Evolutionary conservation across 441 rosid species (phyloP), one percentile per base, ranked within the genome.

Genomic region (Isatis lusitanica): DNA sequence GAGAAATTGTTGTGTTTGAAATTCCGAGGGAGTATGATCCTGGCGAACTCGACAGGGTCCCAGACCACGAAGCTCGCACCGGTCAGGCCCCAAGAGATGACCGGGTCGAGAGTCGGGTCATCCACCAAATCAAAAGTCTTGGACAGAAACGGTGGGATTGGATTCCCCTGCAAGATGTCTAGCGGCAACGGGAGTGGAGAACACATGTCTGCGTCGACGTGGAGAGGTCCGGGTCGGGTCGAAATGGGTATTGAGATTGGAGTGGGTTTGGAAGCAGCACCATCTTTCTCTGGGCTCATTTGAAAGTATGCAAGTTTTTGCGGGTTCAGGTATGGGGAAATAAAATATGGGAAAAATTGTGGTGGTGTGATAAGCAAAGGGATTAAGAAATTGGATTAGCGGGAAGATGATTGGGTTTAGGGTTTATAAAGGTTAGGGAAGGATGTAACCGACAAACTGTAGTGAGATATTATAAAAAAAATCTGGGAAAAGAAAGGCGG

Each of bases 1-100:
- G 94, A 87, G 84, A 89, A 87, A 63, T 89, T 89, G 69, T 82
- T 83, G 79, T 89, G 94, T 84, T 89, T 89, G 83, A 89, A 89
- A 64, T 84, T 83, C 73, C 84, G 62, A 0, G 94, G 94, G 38
- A 89, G 90, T 21, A 85, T 67, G 70, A 72, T 18, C 77, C 89
- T 84, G 5, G 94, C 69, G 31, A 89, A 89, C 67, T 89, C 92
- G 11, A 84, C 15, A 6, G 91, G 88, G 38, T 89, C 92, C 92
- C 90, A 84, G 28, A 89, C 90, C 6, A 89, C 88, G 74, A 89
- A 89, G 79, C 92, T 89, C 31, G 75, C 70, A 1, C 94, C 94
- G 3, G 80, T 77, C 0, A 79, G 18, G 6, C 88, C 91, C 94
- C 92, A 89, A 17, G 92, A 89, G 0, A 89, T 81, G 4, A 89